Evolutionary conservation across 176 grass and related monocot genomes (phyloP).

Genomic region (Bothriochloa decipiens): DNA sequence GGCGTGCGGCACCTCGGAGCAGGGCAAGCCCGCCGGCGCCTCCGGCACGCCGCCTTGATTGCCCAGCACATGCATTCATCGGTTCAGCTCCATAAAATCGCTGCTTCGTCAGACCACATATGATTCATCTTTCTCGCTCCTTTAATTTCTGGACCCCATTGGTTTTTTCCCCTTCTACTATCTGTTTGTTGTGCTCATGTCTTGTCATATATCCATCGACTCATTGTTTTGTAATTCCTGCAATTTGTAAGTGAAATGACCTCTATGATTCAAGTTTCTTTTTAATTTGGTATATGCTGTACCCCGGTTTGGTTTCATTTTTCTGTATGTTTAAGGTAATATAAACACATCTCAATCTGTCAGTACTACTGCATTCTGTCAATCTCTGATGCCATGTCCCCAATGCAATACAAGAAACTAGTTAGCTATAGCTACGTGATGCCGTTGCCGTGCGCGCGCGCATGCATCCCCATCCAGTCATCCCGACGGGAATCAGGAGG

Average conservation of each 20-base stretch:
- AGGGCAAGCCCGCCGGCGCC: not conserved
- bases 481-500: not conserved
- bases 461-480: too few relatives aligned
- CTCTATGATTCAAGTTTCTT: not conserved
- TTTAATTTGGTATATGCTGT: not conserved
- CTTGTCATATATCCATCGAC: not conserved
- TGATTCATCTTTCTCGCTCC: not conserved
- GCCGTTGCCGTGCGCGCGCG: too few relatives aligned
- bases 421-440: not conserved
- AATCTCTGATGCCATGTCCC: not conserved
- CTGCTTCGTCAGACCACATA: not conserved
- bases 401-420: not conserved
- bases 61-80: not conserved
- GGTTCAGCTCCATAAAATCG: not conserved
- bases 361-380: not conserved
- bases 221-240: not conserved
- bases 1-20: constrained; percentile 26
- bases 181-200: not conserved
- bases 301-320: too few relatives aligned
- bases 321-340: too few relatives aligned
- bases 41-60: not conserved
- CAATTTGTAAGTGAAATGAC: not conserved
- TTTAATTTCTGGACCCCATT: not conserved
- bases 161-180: not conserved
- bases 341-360: not conserved